Base-by-base conservation (phyloP, 1,284 basidiomycete species). In the Porodaedalea pini region DNA sequence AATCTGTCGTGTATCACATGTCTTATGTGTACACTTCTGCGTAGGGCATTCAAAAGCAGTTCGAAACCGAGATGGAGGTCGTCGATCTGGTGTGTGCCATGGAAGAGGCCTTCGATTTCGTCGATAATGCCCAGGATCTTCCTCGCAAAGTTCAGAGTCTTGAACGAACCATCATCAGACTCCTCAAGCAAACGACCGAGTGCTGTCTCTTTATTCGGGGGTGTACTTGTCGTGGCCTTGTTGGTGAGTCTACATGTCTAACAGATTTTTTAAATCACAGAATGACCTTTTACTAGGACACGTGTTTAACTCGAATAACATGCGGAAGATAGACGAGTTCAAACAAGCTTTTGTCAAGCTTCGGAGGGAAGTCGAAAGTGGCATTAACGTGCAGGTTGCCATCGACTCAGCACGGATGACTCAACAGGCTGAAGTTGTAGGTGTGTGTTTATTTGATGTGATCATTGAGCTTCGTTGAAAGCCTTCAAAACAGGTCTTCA, bases 181-280 rank as follows among this genome's bases (percentile, higher is more conserved):
- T 60, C 8, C 25, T 57, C 10, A 25, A 47, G 10, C 58, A 60
- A 41, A 57, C 44, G 2, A 53, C 31, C 25, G 58, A 60, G 31
- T 60, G 56, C 39, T 49, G 39, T 10, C 32, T 60, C 10, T 60
- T 60, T 31, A 53, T 60, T 31, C 48, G 31, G n/a, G 40, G 54
- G 6, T 60, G 53, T 44, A n/a, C 51, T 6, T 39, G 49, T 34
- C 56, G 31, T 47, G 43, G 56, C 7, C 54, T n/a, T n/a, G n/a
- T n/a, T n/a, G 49, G 58, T 60, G 23, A 31, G 56, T 54, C 10
- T 21, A n/a, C n/a, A n/a, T 25, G 17, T 2, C 4, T 34, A n/a
- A n/a, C 13, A 47, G 1, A 1, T 1, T 47, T 29, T 31, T 11
- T n/a, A 13, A 1, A 5, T 25, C 23, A 17, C 3, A 2, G 15